Base-by-base conservation (phyloP, 2,329 filamentous ascomycete species). In the Trichophyton simii region DNA sequence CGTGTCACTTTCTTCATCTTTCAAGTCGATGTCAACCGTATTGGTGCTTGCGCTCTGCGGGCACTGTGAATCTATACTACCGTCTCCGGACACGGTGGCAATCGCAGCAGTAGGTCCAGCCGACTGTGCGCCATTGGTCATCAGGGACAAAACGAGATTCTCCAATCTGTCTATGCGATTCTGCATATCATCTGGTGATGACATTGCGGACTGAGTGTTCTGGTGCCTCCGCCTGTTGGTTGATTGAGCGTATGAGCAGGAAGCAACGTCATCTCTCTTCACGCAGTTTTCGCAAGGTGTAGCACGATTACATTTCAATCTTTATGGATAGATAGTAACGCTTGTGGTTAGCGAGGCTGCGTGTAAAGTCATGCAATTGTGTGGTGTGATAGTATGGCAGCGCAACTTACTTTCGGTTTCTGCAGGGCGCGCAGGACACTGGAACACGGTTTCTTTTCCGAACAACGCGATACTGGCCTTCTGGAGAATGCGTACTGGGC, bases 81-180 rank as follows among this genome's bases (percentile, higher is more conserved):
- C 72, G 61, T 73, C 71, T 11, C 70, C 72, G 3, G 78, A 78
- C 41, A 85, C 80, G 6, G 78, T 82, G 62, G 82, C 78, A 31
- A 50, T 28, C n/a, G 83, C 83, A 57, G 83, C 83, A 18, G 79
- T 73, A 2, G 80, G 79, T 22, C 83, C 83, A 55, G 81, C 79
- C 60, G 82, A 80, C 66, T 82, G 79, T n/a, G 80, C 82, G 62
- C 89, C 89, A 72, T 89, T 91, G 70, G 92, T 92, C 92, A 97
- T 96, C 71, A 97, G 76, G 31, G 90, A 95, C 66, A 97, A 77
- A 64, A 97, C 92, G 72, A 97, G 78, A 68, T 89, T 88, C 80
- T 97, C 92, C 66, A 97, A 81, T 68, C 92, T 85, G 78, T 97
- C 91, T 77, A 97, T 97, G 72, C 94, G 88, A 72, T 95, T 95